Conservation (phyloP, 75 land plant species). For the Selaginella moellendorffii region DNA sequence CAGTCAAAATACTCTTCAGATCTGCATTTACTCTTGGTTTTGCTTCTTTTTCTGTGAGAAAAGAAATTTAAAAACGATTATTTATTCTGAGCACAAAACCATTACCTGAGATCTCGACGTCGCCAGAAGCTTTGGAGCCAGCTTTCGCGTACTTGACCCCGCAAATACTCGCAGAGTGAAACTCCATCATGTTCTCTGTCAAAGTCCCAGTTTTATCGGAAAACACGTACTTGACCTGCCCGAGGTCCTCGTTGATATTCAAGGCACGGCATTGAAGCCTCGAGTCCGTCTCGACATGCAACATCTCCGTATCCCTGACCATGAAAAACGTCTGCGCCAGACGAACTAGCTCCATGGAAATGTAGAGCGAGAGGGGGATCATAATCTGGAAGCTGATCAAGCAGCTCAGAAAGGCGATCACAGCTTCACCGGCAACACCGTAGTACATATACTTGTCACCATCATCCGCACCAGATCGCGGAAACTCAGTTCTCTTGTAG, state of each 20-base stretch:
- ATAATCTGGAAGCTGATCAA: constrained; percentile 86
- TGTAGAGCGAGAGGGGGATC: constrained; percentile 92
- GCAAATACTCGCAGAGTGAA: constrained; percentile 66
- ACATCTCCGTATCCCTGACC: constrained; percentile 62
- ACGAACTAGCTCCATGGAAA: constrained; percentile 98
- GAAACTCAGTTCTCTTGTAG: constrained; percentile 34
- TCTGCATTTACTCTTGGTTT: constrained; percentile 17
- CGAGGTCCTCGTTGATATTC: constrained; percentile 95
- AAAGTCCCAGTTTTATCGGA: constrained; percentile 96
- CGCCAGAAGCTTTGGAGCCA: not conserved
- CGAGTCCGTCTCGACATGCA: constrained; percentile 42
- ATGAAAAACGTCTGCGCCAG: constrained; percentile 92
- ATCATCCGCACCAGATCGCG: constrained; percentile 14
- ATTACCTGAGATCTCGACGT: not conserved
- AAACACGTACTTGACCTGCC: constrained; percentile 89
- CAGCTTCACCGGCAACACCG: constrained; percentile 49
- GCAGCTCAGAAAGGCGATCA: constrained; percentile 58
- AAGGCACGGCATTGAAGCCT: constrained; percentile 87
- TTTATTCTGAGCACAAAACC: no score
- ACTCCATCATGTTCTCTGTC: constrained; percentile 98
- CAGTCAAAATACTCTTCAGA: constrained; percentile 8
- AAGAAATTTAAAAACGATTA: no score
- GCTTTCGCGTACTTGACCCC: constrained; percentile 57
- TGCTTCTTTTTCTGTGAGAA: constrained; percentile 11
- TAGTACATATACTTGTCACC: constrained; percentile 33